Evolutionary conservation across 2,329 filamentous ascomycete species (phyloP).

Genomic region (Bipolaris victoriae): DNA sequence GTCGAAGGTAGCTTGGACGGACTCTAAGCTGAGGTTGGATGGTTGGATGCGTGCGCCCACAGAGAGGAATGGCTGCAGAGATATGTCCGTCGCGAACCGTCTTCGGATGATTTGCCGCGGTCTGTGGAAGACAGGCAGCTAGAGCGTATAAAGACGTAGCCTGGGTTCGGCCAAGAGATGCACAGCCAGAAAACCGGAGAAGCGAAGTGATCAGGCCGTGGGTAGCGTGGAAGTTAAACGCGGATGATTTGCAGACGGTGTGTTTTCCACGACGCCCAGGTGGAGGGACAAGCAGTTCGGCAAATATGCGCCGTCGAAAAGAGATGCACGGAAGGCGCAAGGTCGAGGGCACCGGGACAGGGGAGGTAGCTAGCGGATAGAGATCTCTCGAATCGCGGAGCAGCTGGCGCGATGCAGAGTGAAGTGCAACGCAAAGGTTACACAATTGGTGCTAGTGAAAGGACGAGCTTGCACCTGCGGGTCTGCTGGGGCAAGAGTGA

Average conservation of each 20-base stretch:
- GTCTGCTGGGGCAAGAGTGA: conserved; percentile 31
- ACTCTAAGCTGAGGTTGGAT: conserved; percentile 48
- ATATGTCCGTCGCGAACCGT: conserved; percentile 54
- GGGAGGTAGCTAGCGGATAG: conserved; percentile 30
- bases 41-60: conserved; percentile 42
- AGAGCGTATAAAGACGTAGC: conserved; percentile 32
- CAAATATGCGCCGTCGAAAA: conserved; percentile 48
- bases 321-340: conserved; percentile 49
- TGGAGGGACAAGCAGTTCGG: conserved; percentile 49
- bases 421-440: conserved; percentile 46
- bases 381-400: conserved; percentile 46
- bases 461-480: conserved; percentile 38
- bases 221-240: conserved; percentile 55
- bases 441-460: conserved; percentile 45
- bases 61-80: conserved; percentile 55
- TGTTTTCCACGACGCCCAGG: conserved; percentile 46
- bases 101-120: conserved; percentile 48
- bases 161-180: conserved; percentile 39
- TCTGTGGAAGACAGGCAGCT: conserved; percentile 37
- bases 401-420: conserved; percentile 39
- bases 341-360: conserved; percentile 40
- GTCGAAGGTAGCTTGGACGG: conserved; percentile 41
- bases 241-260: conserved; percentile 58
- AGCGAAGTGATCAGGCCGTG: conserved; percentile 44
- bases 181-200: conserved; percentile 48